phyloP scores from a whole-genome alignment of 1,139 yeast species.

The Hemisphaericaspora lyxosophila region DNA sequence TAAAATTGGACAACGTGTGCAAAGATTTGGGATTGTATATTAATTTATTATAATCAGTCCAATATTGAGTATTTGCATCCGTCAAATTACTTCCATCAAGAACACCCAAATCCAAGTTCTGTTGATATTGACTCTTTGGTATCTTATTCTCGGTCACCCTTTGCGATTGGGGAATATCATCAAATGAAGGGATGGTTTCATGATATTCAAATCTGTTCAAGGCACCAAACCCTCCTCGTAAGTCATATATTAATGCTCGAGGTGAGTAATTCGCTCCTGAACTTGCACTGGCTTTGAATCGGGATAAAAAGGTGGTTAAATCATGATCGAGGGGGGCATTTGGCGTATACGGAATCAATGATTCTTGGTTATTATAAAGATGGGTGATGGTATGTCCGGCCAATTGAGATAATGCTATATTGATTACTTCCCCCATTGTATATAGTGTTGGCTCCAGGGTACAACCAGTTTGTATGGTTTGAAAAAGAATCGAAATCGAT shows the following conservation, averaged over 20 bases:
- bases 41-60: constrained; percentile 81
- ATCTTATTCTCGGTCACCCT: constrained; percentile 5
- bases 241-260: constrained; percentile 76
- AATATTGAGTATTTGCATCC: constrained; percentile 51
- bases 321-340: constrained; percentile 27
- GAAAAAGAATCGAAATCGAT: no score
- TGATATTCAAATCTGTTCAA: constrained; percentile 54
- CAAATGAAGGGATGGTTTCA: constrained; percentile 18
- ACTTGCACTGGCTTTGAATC: constrained; percentile 39
- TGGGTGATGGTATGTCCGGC: constrained; percentile 78
- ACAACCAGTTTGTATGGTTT: no score
- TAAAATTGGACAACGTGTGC: constrained; percentile 57
- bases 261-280: constrained; percentile 71
- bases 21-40: constrained; percentile 65
- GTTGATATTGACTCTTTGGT: constrained; percentile 58
- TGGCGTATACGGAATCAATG: constrained; percentile 54
- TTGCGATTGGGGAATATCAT: constrained; percentile 2
- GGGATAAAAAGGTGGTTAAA: constrained; percentile 31
- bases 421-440: constrained; percentile 53
- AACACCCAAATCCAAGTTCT: constrained; percentile 58
- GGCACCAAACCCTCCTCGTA: constrained; percentile 64
- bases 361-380: constrained; percentile 76
- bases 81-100: constrained; percentile 28
- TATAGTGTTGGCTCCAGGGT: not conserved
- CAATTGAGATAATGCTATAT: constrained; percentile 65